Conservation (phyloP, 495 filamentous ascomycete genomes). For the Darksidea phi region DNA sequence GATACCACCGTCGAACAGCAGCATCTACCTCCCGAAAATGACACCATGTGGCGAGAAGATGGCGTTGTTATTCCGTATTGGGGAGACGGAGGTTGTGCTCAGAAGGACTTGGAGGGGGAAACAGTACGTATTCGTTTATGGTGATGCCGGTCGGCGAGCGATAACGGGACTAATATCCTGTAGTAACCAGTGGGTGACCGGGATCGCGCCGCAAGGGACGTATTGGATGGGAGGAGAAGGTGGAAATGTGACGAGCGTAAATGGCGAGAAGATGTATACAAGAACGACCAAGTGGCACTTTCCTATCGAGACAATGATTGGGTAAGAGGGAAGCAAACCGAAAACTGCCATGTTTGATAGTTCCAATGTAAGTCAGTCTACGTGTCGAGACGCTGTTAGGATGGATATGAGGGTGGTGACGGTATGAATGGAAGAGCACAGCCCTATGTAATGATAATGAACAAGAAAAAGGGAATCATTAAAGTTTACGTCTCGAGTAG, state of each 20-base stretch:
- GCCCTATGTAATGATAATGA: neutral
- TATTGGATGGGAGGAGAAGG: neutral
- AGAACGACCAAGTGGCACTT: slow-evolving; percentile 18
- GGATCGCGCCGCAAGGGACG: neutral
- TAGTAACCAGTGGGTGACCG: neutral
- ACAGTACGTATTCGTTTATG: no score
- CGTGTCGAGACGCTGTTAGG: no score
- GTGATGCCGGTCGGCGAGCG: no score
- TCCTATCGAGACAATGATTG: slow-evolving; percentile 12
- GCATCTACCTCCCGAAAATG: no score
- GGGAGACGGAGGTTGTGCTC: no score
- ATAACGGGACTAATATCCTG: neutral
- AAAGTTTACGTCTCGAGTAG: slow-evolving; percentile 28
- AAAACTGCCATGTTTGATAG: neutral
- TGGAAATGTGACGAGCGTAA: neutral
- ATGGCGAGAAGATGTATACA: neutral
- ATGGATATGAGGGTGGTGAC: neutral
- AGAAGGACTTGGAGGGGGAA: no score
- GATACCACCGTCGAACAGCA: no score
- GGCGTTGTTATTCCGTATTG: no score
- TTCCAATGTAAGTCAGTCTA: neutral
- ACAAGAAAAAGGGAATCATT: slow-evolving; percentile 19
- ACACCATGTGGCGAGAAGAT: no score
- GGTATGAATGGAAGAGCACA: neutral
- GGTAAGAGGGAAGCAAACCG: neutral